These are phyloP conservation scores for Geoglossum glabrum DNA, from an alignment of 495 filamentous ascomycete species.

Conservation along the genomic window DNA sequence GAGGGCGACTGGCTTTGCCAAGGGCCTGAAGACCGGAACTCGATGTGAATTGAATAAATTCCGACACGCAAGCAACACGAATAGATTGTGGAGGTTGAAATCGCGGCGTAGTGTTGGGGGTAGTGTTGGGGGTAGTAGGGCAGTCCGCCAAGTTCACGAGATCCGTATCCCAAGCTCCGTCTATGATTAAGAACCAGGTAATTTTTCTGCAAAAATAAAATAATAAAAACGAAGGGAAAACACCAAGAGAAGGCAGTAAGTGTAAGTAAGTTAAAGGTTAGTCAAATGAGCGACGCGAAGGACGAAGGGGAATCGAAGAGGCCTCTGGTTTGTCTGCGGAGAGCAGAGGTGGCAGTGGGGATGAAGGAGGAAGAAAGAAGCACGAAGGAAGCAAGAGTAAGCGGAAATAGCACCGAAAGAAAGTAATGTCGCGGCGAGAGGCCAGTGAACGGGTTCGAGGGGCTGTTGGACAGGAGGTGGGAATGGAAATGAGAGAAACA, in stretches of 20 bases:
- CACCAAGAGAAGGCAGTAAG: not conserved
- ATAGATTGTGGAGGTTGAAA: not conserved
- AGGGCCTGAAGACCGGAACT: not conserved
- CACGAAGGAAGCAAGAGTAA: not conserved
- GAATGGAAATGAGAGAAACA: slow-evolving; percentile 4
- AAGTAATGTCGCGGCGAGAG: not conserved
- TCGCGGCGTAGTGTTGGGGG: not conserved
- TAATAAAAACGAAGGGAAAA: not conserved
- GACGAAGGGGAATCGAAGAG: not conserved
- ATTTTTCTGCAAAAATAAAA: not conserved
- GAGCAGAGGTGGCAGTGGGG: not conserved
- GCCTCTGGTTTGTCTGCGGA: not conserved
- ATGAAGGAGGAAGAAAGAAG: not conserved
- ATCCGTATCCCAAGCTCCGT: not conserved
- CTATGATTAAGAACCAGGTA: not conserved
- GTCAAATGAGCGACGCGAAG: not conserved
- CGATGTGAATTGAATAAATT: not conserved
- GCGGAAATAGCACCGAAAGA: not conserved
- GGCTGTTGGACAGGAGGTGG: slow-evolving; percentile 2
- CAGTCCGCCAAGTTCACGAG: not conserved
- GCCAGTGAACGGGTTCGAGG: not conserved
- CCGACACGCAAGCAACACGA: not conserved
- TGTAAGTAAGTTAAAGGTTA: not conserved
- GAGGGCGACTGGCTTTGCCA: not conserved
- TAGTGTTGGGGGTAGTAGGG: no score